Evolutionary conservation across 768 basidiomycete species (phyloP).

Genomic region (Pleurotus ostreatus): DNA sequence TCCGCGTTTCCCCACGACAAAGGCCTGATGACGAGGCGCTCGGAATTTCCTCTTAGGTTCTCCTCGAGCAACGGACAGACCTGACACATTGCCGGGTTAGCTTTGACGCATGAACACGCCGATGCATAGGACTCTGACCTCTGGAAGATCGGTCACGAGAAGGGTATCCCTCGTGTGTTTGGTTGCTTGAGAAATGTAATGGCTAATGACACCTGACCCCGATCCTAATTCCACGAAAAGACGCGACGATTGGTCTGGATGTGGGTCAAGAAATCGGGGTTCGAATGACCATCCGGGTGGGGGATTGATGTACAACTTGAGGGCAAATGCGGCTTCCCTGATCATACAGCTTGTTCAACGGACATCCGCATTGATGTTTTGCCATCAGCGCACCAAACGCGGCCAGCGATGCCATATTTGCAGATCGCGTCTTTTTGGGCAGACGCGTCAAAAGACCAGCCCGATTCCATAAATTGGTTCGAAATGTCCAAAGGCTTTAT

Average conservation of each 20-base stretch:
- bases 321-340: slow-evolving; percentile 73
- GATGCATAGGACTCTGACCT: slow-evolving; percentile 38
- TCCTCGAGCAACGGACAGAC: slow-evolving; percentile 42
- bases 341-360: not conserved
- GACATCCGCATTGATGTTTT: not conserved
- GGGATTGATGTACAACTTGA: slow-evolving; percentile 51
- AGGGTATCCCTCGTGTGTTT: slow-evolving; percentile 36
- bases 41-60: slow-evolving; percentile 27
- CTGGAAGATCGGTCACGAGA: slow-evolving; percentile 74
- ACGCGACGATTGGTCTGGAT: slow-evolving; percentile 14
- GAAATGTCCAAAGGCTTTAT: slow-evolving; percentile 30
- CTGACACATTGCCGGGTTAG: slow-evolving; percentile 18
- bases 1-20: slow-evolving; percentile 65
- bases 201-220: slow-evolving; percentile 64
- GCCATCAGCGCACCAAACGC: slow-evolving; percentile 57
- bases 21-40: slow-evolving; percentile 43
- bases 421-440: slow-evolving; percentile 59
- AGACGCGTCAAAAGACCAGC: slow-evolving; percentile 22
- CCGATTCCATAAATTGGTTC: slow-evolving; percentile 8
- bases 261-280: slow-evolving; percentile 39
- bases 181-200: slow-evolving; percentile 28
- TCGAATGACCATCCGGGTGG: slow-evolving; percentile 42
- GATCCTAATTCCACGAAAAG: slow-evolving; percentile 76
- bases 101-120: not conserved
- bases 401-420: slow-evolving; percentile 77